Conservation (phyloP, 331 rosid genomes). For the Erythrophleum ivorense region DNA sequence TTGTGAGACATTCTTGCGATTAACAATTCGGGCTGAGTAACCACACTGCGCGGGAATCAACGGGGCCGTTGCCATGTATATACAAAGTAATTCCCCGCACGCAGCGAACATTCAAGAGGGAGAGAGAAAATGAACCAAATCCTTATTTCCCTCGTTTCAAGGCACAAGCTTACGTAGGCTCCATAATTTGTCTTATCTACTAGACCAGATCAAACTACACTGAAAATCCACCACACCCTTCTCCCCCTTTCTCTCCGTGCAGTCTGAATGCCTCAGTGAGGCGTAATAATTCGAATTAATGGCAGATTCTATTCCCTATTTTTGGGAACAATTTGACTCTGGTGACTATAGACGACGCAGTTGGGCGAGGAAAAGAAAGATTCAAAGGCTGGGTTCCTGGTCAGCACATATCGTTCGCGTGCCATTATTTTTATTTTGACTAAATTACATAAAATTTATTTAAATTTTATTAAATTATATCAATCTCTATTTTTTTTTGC, state of each 20-base stretch:
- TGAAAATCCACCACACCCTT: not conserved
- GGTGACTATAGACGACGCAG: not conserved
- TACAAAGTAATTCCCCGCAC: not conserved
- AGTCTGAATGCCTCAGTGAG: not conserved
- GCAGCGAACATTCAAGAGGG: not conserved
- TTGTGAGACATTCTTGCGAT: slow-evolving; percentile 26
- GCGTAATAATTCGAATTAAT: not conserved
- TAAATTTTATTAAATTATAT: too few species aligned
- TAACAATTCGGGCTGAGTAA: slow-evolving; percentile 31
- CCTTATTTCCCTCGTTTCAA: slow-evolving; percentile 29
- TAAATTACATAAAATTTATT: too few species aligned
- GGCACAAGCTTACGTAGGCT: not conserved
- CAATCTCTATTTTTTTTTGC: too few species aligned
- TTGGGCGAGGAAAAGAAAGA: not conserved
- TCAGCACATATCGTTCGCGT: too few species aligned
- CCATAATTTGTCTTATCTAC: slow-evolving; percentile 2
- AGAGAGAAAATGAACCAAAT: not conserved
- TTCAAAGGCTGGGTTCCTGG: too few species aligned
- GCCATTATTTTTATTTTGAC: too few species aligned
- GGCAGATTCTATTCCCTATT: not conserved
- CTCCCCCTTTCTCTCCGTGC: not conserved
- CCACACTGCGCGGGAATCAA: slow-evolving; percentile 47
- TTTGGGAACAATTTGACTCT: not conserved
- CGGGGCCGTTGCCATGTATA: slow-evolving; percentile 42
- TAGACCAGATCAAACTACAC: not conserved